Evolutionary conservation across 352 stramenopile genomes (phyloP), one percentile per base, ranked within the genome.

Genomic region (Pythium pyrilobum): DNA sequence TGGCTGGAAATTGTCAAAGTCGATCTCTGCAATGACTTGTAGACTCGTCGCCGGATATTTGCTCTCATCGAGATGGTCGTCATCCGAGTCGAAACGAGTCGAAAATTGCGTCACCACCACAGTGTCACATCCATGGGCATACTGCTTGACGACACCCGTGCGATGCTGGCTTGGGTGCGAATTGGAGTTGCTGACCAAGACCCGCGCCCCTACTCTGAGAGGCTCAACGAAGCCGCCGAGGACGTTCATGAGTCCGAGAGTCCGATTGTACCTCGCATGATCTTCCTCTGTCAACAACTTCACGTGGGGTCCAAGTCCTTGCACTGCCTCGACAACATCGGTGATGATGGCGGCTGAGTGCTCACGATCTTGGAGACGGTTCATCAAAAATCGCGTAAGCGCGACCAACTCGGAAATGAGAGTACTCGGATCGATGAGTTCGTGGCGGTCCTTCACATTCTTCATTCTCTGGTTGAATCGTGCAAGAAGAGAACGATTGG

Each of bases 381-480:
- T 55, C 28, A 52, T 16, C 7, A 56, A 13, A 18, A 47, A 13
- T 50, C 54, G 46, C 25, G 32, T 52, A n/a, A 68, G 40, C 1
- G 36, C 20, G 34, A 64, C 29, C 2, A 69, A 38, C 21, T 69
- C 61, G 5, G 49, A 49, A 10, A 52, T 5, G 16, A 64, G 23
- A 23, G 18, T 29, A 16, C 21, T 37, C 1, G 42, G 2, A 43
- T 64, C 50, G 0, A 9, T 1, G 28, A 64, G 16, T 13, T 51
- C 36, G n/a, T 52, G 32, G 4, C 34, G 27, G 6, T 42, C 18
- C 4, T 16, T 49, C 20, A 9, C 28, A n/a, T 15, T 51, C 7
- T 18, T 25, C 21, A 57, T 40, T 1, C 31, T 41, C 24, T 42
- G 5, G 29, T 87, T 87, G 41, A 85, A 79, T 7, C 62, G 59